A percentile compares a stretch with the other conserved stretches of the same genome.
Conservation (phyloP, 2,329 filamentous ascomycete species). For the Venturiaceae sp. region DNA sequence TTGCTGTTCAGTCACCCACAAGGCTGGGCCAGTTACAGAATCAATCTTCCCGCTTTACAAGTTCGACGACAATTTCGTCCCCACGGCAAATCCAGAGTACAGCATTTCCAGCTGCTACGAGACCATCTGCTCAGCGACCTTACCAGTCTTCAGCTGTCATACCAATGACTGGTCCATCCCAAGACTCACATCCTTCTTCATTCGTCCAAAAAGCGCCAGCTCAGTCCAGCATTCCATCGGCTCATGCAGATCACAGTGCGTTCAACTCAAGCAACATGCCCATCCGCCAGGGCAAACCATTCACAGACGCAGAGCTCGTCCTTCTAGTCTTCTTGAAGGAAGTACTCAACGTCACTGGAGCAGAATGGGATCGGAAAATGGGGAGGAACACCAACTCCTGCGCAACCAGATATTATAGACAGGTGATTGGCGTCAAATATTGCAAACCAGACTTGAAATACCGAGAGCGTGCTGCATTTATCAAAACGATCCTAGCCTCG, state of each 20-base stretch:
- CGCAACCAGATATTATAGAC: slow-evolving; percentile 1
- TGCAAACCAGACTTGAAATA: not conserved
- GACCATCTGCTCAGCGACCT: too few relatives aligned
- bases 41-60: not conserved
- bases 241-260: not conserved
- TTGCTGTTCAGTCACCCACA: not conserved
- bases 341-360: not conserved
- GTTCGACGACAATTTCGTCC: not conserved
- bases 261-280: not conserved
- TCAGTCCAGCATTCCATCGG: not conserved
- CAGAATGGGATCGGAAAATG: not conserved
- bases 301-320: slow-evolving; percentile 3
- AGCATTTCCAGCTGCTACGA: too few relatives aligned
- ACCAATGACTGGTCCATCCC: not conserved
- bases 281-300: not conserved
- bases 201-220: not conserved
- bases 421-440: not conserved
- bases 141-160: too few relatives aligned
- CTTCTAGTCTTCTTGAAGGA: slow-evolving; percentile 4
- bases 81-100: too few relatives aligned
- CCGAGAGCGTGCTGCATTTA: not conserved
- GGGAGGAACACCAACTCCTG: not conserved
- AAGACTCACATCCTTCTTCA: not conserved
- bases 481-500: not conserved
- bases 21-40: not conserved